These are phyloP conservation scores for Capsicum baccatum DNA, from an alignment of 257 asterid genomes.

Conservation along the genomic window DNA sequence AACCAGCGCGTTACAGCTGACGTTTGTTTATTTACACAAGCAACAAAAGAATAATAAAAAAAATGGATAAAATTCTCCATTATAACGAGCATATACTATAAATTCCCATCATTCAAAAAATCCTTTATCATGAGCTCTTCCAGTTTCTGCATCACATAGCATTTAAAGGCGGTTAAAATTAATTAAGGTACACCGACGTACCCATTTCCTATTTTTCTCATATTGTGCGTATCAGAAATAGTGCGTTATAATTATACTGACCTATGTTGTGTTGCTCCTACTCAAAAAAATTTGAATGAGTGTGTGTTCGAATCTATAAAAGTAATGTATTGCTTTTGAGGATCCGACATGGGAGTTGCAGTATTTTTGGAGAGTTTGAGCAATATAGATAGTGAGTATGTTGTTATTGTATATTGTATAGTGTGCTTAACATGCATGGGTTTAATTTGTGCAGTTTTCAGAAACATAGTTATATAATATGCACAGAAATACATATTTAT, in stretches of 20 bases:
- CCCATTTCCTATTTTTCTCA: not conserved
- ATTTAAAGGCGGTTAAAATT: not conserved
- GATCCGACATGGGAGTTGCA: too few species aligned
- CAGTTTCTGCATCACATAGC: conserved; percentile 14
- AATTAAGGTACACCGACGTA: not conserved
- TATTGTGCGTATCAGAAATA: too few species aligned
- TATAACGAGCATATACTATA: not conserved
- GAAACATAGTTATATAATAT: not conserved
- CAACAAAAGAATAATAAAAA: not conserved
- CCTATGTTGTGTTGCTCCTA: too few species aligned
- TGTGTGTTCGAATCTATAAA: too few species aligned
- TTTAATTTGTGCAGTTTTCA: too few species aligned
- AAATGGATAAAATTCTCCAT: not conserved
- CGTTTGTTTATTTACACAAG: not conserved
- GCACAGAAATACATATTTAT: not conserved
- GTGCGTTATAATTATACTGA: too few species aligned
- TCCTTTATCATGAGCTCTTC: not conserved
- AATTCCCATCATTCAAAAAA: not conserved
- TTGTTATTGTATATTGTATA: too few species aligned
- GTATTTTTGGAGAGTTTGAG: too few species aligned
- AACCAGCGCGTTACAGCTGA: conserved; percentile 26
- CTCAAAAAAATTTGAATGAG: too few species aligned
- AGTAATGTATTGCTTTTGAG: too few species aligned
- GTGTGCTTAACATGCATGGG: too few species aligned
- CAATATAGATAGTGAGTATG: too few species aligned